A percentile compares a stretch with the other conserved stretches of the same genome.
Conservation (phyloP, 2,329 filamentous ascomycete species). For the Aspergillus sp. region DNA sequence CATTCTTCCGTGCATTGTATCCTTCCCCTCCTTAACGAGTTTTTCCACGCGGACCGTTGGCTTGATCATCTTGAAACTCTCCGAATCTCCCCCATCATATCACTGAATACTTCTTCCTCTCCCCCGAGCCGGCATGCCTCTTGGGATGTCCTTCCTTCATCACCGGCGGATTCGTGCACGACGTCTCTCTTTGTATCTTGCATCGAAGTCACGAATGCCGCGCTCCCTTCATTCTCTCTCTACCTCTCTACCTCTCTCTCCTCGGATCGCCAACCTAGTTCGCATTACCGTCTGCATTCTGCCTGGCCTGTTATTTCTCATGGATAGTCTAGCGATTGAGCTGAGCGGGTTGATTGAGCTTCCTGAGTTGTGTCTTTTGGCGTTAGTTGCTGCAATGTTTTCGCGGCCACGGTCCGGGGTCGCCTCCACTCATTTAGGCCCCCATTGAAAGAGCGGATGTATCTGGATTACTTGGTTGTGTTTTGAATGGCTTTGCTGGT, state of each 20-base stretch:
- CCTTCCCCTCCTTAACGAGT: slow-evolving; percentile 7
- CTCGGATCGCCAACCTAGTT: slow-evolving; percentile 14
- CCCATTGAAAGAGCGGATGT: slow-evolving; percentile 18
- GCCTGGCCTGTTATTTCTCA: slow-evolving; percentile 24
- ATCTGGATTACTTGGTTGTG: slow-evolving; percentile 13
- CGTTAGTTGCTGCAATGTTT: slow-evolving; percentile 9
- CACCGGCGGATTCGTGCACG: neutral
- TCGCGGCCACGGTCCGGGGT: slow-evolving; percentile 18
- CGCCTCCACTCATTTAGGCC: slow-evolving; percentile 24
- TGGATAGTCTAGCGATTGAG: slow-evolving; percentile 35
- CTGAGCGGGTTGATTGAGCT: slow-evolving; percentile 31
- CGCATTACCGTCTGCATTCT: slow-evolving; percentile 20
- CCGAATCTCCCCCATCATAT: neutral
- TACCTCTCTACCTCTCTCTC: slow-evolving; percentile 1
- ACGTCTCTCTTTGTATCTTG: slow-evolving; percentile 4
- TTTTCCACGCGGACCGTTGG: slow-evolving; percentile 12
- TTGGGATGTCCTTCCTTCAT: slow-evolving; percentile 6
- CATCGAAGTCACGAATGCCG: slow-evolving; percentile 9
- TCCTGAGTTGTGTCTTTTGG: slow-evolving; percentile 19
- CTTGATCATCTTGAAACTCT: slow-evolving; percentile 10
- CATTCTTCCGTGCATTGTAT: slow-evolving; percentile 10
- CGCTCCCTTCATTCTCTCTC: slow-evolving; percentile 18
- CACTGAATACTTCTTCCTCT: neutral
- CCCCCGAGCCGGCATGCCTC: neutral
- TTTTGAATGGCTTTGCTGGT: slow-evolving; percentile 9